phyloP scores from a whole-genome alignment of 495 filamentous ascomycete species.

The Neurospora hispaniola region DNA sequence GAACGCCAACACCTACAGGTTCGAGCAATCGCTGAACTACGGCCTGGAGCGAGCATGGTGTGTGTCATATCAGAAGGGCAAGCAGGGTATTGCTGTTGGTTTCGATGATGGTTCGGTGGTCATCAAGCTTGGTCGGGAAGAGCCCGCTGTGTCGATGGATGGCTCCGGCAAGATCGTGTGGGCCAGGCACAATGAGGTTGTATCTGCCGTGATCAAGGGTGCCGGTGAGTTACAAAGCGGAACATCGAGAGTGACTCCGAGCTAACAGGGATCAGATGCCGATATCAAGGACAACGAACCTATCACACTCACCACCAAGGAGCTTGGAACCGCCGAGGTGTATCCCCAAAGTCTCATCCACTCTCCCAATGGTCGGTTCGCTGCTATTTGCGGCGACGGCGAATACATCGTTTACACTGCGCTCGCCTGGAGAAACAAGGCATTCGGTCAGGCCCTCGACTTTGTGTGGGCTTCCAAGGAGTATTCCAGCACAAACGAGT shows the following conservation, averaged over 20 bases:
- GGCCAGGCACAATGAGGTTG: constrained; percentile 69
- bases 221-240: constrained; percentile 37
- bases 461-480: constrained; percentile 98
- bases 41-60: constrained; percentile 96
- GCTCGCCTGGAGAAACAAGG: constrained; percentile 94
- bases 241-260: neutral
- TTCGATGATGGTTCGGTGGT: constrained; percentile 98
- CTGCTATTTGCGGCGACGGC: constrained; percentile 92
- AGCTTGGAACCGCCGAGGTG: constrained; percentile 89
- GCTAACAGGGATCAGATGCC: constrained; percentile 40
- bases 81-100: constrained; percentile 87
- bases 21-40: constrained; percentile 93
- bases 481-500: constrained; percentile 77
- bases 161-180: constrained; percentile 89
- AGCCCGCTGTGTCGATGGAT: constrained; percentile 97
- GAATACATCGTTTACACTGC: constrained; percentile 99
- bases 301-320: constrained; percentile 79
- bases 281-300: constrained; percentile 79
- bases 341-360: constrained; percentile 91
- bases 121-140: constrained; percentile 93
- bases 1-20: constrained; percentile 93
- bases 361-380: constrained; percentile 95
- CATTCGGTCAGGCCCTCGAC: constrained; percentile 87
- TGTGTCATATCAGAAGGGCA: constrained; percentile 85
- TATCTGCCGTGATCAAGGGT: constrained; percentile 91